Conservation (phyloP, 1,284 basidiomycete genomes). For the Wolfiporia cocos region DNA sequence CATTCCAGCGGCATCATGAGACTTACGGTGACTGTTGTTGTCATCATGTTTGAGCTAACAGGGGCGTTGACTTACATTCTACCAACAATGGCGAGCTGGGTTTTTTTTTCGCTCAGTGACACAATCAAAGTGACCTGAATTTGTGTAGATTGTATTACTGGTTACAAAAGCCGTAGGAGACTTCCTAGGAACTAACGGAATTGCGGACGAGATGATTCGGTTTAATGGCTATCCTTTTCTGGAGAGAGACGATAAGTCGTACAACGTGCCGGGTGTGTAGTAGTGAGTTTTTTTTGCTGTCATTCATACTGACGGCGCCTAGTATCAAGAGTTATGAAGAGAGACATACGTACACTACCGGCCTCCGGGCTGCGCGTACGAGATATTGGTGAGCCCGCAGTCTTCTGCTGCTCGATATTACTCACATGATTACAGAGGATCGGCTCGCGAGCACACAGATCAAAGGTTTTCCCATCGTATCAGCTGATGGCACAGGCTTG, state of each 20-base stretch:
- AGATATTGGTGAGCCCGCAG: conserved; percentile 62
- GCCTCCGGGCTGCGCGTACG: conserved; percentile 72
- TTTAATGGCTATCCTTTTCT: conserved; percentile 98
- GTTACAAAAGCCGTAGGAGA: conserved; percentile 99
- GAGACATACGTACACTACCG: conserved; percentile 67
- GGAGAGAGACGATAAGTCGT: conserved; percentile 89
- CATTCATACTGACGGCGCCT: conserved; percentile 6
- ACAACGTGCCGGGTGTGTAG: conserved; percentile 76
- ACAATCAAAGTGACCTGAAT: not conserved
- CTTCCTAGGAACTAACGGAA: conserved; percentile 87
- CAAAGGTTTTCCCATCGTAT: conserved; percentile 90
- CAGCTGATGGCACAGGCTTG: conserved; percentile 46
- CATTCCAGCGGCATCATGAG: conserved; percentile 92
- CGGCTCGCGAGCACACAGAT: conserved; percentile 67
- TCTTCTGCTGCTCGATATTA: not conserved
- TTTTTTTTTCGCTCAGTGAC: not conserved
- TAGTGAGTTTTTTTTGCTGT: not conserved
- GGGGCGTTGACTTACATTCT: conserved; percentile 97
- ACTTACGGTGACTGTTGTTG: conserved; percentile 96
- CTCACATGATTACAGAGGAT: conserved; percentile 47
- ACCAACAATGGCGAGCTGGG: conserved; percentile 83
- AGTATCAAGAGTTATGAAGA: conserved; percentile 90
- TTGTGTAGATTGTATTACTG: conserved; percentile 79
- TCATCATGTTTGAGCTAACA: conserved; percentile 99
- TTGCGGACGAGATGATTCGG: conserved; percentile 95